Evolutionary conservation across 2,329 filamentous ascomycete genomes (phyloP), one percentile per base, ranked within the genome.

Genomic region (Trichoderma atrobrunneum): DNA sequence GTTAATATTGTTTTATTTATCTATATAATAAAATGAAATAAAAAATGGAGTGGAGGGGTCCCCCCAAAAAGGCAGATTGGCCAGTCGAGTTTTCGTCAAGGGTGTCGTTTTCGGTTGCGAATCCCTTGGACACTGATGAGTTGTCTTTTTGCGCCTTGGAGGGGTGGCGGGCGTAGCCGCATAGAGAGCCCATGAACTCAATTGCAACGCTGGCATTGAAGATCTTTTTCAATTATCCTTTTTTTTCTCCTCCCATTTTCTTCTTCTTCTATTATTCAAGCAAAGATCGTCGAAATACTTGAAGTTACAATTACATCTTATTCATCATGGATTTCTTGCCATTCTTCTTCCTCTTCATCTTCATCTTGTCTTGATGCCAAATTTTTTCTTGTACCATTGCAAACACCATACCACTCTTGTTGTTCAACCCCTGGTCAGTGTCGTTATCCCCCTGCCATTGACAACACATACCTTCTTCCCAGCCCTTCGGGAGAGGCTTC

Each of bases 401-500:
- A 30, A 28, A 14, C 26, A 59, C 39, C 12, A 26, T 24, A 5
- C 18, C 54, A 66, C 14, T 18, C 32, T 43, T 32, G 39, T 34
- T 24, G 24, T n/a, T 60, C 61, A 28, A 34, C 59, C 60, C 60
- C 60, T 59, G 69, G 34, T 66, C 70, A 32, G 26, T 57, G 54
- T 39, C 63, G 34, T 56, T 16, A 24, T 59, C 64, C 56, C 64
- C 64, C 56, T 48, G 28, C 70, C 28, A 69, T 69, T 70, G 66
- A 66, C 65, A 70, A 71, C 71, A 65, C 66, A 59, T 60, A 71
- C 66, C 63, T 59, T 32, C 56, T 65, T 72, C 60, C 71, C 71
- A 71, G 36, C 61, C 71, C 51, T 71, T 71, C 71, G 71, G 71
- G 66, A 72, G 67, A 71, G 69, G 60, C 66, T 64, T 43, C 60